phyloP scores from a whole-genome alignment of 1,284 basidiomycete genomes.

The Leccinum fallax region DNA sequence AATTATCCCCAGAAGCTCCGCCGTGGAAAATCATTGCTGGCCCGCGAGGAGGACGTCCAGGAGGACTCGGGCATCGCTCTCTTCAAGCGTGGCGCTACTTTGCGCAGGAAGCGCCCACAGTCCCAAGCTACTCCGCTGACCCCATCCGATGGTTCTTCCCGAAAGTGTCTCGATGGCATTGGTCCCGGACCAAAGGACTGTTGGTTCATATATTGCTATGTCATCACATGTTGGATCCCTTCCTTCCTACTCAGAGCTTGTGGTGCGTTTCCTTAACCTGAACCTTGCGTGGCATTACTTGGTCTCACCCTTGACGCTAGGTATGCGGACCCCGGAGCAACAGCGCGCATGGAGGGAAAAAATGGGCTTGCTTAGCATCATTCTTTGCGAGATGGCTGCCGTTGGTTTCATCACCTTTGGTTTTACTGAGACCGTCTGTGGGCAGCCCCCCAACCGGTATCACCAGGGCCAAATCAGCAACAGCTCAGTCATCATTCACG shows the following conservation, averaged over 20 bases:
- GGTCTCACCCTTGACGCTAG: conserved; percentile 41
- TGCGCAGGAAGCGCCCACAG: conserved; percentile 68
- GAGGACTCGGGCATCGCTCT: conserved; percentile 81
- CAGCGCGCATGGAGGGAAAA: conserved; percentile 99
- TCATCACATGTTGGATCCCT: conserved; percentile 86
- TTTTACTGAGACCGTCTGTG: conserved; percentile 96
- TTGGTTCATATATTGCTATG: conserved; percentile 96
- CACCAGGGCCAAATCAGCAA: conserved; percentile 78
- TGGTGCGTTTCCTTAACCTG: conserved; percentile 48
- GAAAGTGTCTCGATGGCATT: conserved; percentile 68
- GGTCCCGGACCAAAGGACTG: conserved; percentile 87
- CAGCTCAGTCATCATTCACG: conserved; percentile 90
- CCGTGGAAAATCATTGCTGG: conserved; percentile 86
- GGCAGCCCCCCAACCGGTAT: conserved; percentile 80
- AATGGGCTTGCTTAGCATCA: conserved; percentile 89
- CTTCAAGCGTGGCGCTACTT: conserved; percentile 81
- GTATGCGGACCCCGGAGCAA: conserved; percentile 90
- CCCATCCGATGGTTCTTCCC: conserved; percentile 44
- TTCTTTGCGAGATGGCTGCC: conserved; percentile 80
- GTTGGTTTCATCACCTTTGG: conserved; percentile 99
- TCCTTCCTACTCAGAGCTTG: conserved; percentile 66
- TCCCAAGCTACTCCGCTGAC: conserved; percentile 42
- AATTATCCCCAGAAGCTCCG: conserved; percentile 78
- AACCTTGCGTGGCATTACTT: background rate
- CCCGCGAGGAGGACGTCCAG: conserved; percentile 82